phyloP scores from a whole-genome alignment of 2,329 filamentous ascomycete species.

The Epichloe typhina region DNA sequence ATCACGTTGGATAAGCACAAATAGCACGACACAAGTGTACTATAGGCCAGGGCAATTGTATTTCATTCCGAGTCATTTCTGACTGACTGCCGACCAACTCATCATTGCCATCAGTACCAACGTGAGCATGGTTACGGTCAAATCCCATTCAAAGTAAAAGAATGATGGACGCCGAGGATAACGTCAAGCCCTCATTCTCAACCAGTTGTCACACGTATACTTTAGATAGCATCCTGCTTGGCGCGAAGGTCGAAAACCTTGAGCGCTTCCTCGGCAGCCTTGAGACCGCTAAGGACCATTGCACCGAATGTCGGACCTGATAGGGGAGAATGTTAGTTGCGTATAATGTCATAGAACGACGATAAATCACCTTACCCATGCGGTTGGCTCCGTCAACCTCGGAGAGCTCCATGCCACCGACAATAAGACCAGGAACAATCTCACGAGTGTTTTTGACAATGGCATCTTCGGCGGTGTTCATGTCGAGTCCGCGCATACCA shows the following conservation, averaged over 20 bases:
- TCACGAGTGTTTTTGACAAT: constrained; percentile 88
- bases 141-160: background rate
- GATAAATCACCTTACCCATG: constrained; percentile 45
- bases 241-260: constrained; percentile 65
- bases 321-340: background rate
- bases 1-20: too few relatives aligned
- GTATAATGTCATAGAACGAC: background rate
- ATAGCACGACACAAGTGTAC: too few relatives aligned
- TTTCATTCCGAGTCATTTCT: too few relatives aligned
- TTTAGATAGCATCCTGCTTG: constrained; percentile 53
- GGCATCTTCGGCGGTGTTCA: constrained; percentile 82
- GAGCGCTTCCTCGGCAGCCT: constrained; percentile 79
- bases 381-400: constrained; percentile 85
- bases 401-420: constrained; percentile 89
- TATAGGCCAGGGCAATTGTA: too few relatives aligned
- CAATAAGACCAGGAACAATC: constrained; percentile 74
- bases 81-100: background rate
- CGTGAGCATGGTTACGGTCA: background rate
- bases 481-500: constrained; percentile 87
- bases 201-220: background rate
- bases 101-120: background rate
- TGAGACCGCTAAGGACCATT: constrained; percentile 78
- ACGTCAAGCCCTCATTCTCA: background rate
- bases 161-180: background rate
- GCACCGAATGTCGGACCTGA: constrained; percentile 67